phyloP scores from a whole-genome alignment of 768 basidiomycete species.

The Lepiota brunneoincarnata region DNA sequence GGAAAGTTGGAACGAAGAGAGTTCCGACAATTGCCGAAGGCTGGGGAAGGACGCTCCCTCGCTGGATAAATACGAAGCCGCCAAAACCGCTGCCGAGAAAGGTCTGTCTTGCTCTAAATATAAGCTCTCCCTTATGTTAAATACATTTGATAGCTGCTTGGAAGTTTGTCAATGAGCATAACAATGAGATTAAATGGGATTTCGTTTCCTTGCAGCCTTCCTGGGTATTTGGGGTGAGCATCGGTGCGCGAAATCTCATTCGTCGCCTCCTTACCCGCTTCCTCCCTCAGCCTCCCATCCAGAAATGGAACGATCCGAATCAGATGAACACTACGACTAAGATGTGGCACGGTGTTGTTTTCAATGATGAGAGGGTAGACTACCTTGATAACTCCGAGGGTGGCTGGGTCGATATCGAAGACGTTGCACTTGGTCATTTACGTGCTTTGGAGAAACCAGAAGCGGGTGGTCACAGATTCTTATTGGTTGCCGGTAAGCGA shows the following conservation, averaged over 20 bases:
- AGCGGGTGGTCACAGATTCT: slow-evolving; percentile 1
- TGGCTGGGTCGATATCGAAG: not conserved
- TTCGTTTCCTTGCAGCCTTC: not conserved
- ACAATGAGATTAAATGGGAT: not conserved
- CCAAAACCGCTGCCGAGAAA: slow-evolving; percentile 63
- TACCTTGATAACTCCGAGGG: not conserved
- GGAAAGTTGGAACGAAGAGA: slow-evolving; percentile 56
- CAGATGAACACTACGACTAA: not conserved
- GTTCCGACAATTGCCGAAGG: slow-evolving; percentile 40
- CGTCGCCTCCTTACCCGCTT: too few species aligned
- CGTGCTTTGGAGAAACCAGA: not conserved
- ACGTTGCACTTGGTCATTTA: not conserved
- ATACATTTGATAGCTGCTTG: not conserved
- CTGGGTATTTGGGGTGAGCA: not conserved
- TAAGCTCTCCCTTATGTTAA: too few species aligned
- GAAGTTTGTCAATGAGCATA: not conserved
- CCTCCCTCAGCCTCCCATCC: not conserved
- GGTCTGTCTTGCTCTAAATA: too few species aligned
- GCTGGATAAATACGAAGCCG: slow-evolving; percentile 50
- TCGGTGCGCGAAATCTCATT: too few species aligned
- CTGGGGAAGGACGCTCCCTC: slow-evolving; percentile 42
- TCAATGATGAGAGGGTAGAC: not conserved
- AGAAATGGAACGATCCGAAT: not conserved
- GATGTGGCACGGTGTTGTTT: not conserved
- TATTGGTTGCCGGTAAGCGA: not conserved